Base-by-base conservation (phyloP, 768 basidiomycete species). In the Calocybe cyanea region DNA sequence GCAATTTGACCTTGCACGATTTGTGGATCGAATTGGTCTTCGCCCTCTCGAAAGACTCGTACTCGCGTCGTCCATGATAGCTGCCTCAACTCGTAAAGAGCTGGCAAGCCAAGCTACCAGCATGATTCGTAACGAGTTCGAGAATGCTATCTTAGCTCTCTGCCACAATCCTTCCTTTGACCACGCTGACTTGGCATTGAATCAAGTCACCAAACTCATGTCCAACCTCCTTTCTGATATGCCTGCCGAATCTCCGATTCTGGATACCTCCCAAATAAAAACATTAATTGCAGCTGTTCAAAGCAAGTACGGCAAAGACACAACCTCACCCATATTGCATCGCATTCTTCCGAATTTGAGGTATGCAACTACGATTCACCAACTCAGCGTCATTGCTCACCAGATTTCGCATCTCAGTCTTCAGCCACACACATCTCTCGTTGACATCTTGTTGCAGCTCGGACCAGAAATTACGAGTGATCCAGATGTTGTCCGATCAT, bases 161-260 rank as follows among this genome's bases (percentile, higher is more conserved):
- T 87, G 84, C 61, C 87, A 88, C 55, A 83, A 80, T 40, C 85
- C 87, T 10, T 83, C 83, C 32, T 88, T 90, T 57, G 91, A 92
- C 63, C 80, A 86, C 57, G 83, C 83, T 35, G 87, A 90, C 63
- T 71, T 92, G 48, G 77, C 78, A 17, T 81, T 84, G 10, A 72
- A 74, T 38, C 90, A 91, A 57, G 72, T 90, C 48, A 76, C 81
- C 50, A 87, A 88, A 70, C 70, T 94, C 53, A 76, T 93, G 70
- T 73, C 82, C 38, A 92, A 91, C 62, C 71, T 93, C 48, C 75
- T 94, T 50, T 83, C 77, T 28, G 83, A 88, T 60, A 67, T 77
- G 2, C 74, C 78, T n/a, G 63, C 73, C 34, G 90, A 92, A 52
- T 66, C 79, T 17, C 85, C 88, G 38, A 67, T 85, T 25, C 65